These are phyloP conservation scores for Xylaria sp. DNA, from an alignment of 2,329 filamentous ascomycete genomes.

Conservation along the genomic window DNA sequence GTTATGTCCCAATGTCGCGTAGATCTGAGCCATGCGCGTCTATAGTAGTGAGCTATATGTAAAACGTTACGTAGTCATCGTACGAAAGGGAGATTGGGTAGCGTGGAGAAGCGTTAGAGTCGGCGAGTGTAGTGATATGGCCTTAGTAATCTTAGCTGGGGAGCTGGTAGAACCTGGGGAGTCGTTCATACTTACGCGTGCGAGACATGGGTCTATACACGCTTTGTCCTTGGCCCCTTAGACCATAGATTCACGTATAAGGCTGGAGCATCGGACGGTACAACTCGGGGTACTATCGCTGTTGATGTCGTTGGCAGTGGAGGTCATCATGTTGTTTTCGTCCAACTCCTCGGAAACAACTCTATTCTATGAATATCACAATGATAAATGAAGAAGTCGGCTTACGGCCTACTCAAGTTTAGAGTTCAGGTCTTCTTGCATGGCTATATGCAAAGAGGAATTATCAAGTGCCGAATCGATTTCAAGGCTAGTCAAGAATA, in stretches of 20 bases:
- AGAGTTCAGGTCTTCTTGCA: too few relatives aligned
- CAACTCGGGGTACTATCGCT: neutral
- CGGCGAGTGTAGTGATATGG: too few relatives aligned
- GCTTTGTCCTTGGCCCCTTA: neutral
- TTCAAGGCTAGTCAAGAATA: neutral
- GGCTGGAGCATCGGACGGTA: conserved; percentile 16
- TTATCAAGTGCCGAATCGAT: too few relatives aligned
- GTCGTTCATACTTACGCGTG: neutral
- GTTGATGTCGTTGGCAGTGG: neutral
- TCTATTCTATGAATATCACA: neutral
- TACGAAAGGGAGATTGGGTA: too few relatives aligned
- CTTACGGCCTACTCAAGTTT: neutral
- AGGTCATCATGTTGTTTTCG: conserved; percentile 9
- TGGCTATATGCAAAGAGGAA: too few relatives aligned
- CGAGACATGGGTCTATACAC: conserved; percentile 10
- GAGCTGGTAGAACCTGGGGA: neutral
- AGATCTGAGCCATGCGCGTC: too few relatives aligned
- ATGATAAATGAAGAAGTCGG: neutral
- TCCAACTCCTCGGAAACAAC: neutral
- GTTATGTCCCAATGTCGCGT: too few relatives aligned
- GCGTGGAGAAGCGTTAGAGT: too few relatives aligned
- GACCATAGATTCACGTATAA: neutral
- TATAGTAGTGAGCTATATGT: too few relatives aligned
- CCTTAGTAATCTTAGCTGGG: neutral
- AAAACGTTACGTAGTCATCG: too few relatives aligned